Conservation (phyloP, 371 early-diverging fungal species). For the Rhizopus stolonifer region DNA sequence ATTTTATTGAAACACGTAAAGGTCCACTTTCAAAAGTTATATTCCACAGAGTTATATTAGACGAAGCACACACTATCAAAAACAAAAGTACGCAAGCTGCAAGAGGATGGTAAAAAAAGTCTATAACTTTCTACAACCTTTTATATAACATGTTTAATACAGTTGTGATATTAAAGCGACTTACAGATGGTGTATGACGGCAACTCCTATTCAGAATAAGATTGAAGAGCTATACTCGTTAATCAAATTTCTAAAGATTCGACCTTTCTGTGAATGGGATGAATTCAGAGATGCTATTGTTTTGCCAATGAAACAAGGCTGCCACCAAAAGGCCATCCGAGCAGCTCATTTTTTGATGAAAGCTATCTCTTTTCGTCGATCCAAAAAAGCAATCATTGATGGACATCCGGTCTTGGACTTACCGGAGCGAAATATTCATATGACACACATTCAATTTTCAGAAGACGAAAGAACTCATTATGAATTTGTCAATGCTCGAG, state of each 20-base stretch:
- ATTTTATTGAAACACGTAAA: slow-evolving; percentile 2
- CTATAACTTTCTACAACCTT: neutral
- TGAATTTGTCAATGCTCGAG: slow-evolving; percentile 50
- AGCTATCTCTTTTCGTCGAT: slow-evolving; percentile 68
- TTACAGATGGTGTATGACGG: slow-evolving; percentile 83
- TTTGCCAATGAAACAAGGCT: slow-evolving; percentile 31
- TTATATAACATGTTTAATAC: neutral
- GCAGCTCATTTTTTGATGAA: slow-evolving; percentile 36
- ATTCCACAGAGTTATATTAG: slow-evolving; percentile 69
- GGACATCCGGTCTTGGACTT: slow-evolving; percentile 68
- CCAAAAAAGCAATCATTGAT: slow-evolving; percentile 60
- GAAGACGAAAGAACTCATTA: slow-evolving; percentile 65
- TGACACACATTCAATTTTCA: slow-evolving; percentile 56
- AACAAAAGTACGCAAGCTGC: slow-evolving; percentile 67
- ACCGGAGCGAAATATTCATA: slow-evolving; percentile 58
- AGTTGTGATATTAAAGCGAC: slow-evolving; percentile 59
- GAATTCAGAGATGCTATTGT: slow-evolving; percentile 58
- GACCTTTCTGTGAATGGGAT: slow-evolving; percentile 61
- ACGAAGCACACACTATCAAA: slow-evolving; percentile 90
- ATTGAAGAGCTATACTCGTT: slow-evolving; percentile 85
- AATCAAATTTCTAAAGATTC: slow-evolving; percentile 74
- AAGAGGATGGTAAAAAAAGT: slow-evolving; percentile 42
- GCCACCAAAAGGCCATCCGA: slow-evolving; percentile 26
- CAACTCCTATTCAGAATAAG: slow-evolving; percentile 82
- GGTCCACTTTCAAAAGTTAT: slow-evolving; percentile 21